Evolutionary conservation across 2,329 filamentous ascomycete genomes (phyloP), one percentile per base, ranked within the genome.

Genomic region (Chaetomium sp.): DNA sequence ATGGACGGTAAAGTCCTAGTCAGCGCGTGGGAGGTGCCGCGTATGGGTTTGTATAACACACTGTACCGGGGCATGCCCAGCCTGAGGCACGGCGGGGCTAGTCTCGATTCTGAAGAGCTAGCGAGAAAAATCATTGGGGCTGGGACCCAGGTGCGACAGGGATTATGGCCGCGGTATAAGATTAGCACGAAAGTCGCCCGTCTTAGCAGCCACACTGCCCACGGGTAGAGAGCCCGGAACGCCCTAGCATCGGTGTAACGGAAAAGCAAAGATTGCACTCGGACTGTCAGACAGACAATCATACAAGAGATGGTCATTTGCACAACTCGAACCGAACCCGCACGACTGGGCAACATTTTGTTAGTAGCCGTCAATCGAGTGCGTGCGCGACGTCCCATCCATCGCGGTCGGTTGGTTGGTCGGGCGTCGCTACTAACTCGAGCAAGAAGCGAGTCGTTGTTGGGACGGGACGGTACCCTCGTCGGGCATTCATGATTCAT

Each of bases 31-130:
- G 27, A 33, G 45, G 21, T 54, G 29, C 38, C 12, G 25, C n/a
- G 19, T 53, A 49, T 16, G 38, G 51, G n/a, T 33, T 49, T 35
- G 38, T 47, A 42, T 29, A 59, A 21, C 58, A 60, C 60, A 60
- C 60, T 62, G 60, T 60, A 31, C 55, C 19, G 8, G 47, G 51
- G 51, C n/a, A 38, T n/a, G 27, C 16, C 50, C n/a, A 55, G 50
- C 56, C 38, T 55, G 56, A 50, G 50, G 61, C 35, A 62, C 54
- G 60, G 47, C 19, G n/a, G 12, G 45, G 57, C 61, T 65, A 64
- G 51, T 38, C 63, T 62, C 57, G 56, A 67, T 67, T 62, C 55
- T 64, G 65, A 64, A 58, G 21, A n/a, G 60, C 65, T 67, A 69
- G 63, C 63, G 67, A 69, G 23, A 53, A 54, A 62, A 42, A 16